Base-by-base conservation (phyloP, 106 monocot genomes). In the Platanthera guangdongensis region DNA sequence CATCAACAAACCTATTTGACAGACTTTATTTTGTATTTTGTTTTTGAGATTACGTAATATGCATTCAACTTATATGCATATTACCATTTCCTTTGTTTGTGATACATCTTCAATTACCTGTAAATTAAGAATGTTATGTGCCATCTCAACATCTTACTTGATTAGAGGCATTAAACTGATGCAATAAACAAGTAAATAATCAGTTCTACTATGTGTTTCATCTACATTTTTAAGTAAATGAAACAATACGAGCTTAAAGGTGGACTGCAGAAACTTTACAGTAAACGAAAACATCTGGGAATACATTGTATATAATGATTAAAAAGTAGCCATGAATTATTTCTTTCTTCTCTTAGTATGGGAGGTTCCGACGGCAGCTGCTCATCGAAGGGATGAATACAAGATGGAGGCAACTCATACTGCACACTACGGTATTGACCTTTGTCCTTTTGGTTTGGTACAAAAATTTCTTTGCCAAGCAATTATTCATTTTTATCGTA, bases 401-500 rank as follows among this genome's bases (percentile, higher is more conserved):
- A 50, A 86, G 83, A 87, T 94, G 94, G 97, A 87, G 85, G 72
- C 91, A 89, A 49, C 84, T 91, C 51, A 75, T 97, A 79, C 81
- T 94, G 79, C 83, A 87, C 46, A 86, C 91, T 77, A 57, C 87
- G 64, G 97, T 97, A 85, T 72, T 76, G 48, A 50, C 7, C 52
- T 78, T 72, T 50, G 60, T 19, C 25, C 57, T 8, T 70, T 48
- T 46, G 16, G 21, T 51, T 72, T 9, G 50, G 19, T 22, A 19
- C 9, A 51, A 16, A 21, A 13, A 15, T 72, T 72, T 72, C 19
- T 4, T 50, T 19, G 51, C 14, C 39, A 25, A 72, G 16, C 49
- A 72, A 50, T 72, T 62, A 47, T 39, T 22, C 32, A 52, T 46
- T 78, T 76, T 71, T 8, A 50, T 50, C 39, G 3, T 80, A 49